A percentile compares a stretch with the other conserved stretches of the same genome.
phyloP scores from a whole-genome alignment of 2,329 filamentous ascomycete genomes.

The Aspergillus brunneoviolaceus region DNA sequence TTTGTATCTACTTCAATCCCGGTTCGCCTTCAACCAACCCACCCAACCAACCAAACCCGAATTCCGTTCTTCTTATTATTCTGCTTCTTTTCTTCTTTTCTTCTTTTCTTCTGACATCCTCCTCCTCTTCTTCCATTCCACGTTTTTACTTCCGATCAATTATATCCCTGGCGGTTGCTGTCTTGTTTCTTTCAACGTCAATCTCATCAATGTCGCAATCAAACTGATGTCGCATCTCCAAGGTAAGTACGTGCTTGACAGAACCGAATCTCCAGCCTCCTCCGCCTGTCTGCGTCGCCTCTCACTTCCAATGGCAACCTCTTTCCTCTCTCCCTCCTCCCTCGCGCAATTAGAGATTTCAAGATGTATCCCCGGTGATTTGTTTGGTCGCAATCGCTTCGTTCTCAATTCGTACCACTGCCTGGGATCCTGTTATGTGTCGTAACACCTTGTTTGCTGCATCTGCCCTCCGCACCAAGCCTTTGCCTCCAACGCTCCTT shows the following conservation, averaged over 20 bases:
- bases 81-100: slow-evolving; percentile 11
- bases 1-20: slow-evolving; percentile 8
- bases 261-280: background rate
- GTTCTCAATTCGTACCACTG: background rate
- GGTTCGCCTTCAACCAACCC: background rate
- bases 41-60: background rate
- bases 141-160: background rate
- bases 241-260: slow-evolving; percentile 14
- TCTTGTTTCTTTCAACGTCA: background rate
- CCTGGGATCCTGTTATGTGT: slow-evolving; percentile 4
- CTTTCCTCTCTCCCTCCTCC: background rate
- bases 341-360: background rate
- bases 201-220: background rate
- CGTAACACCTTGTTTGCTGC: slow-evolving; percentile 23
- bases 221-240: slow-evolving; percentile 22
- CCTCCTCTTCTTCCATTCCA: background rate
- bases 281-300: background rate
- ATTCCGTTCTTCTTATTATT: background rate
- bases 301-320: background rate
- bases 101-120: background rate
- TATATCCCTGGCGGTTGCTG: background rate
- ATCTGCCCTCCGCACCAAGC: slow-evolving; percentile 19
- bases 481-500: slow-evolving; percentile 26
- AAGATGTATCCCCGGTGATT: background rate
- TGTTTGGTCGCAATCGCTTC: background rate